phyloP scores from a whole-genome alignment of 106 monocot genomes.

The Dendrobium officinale region DNA sequence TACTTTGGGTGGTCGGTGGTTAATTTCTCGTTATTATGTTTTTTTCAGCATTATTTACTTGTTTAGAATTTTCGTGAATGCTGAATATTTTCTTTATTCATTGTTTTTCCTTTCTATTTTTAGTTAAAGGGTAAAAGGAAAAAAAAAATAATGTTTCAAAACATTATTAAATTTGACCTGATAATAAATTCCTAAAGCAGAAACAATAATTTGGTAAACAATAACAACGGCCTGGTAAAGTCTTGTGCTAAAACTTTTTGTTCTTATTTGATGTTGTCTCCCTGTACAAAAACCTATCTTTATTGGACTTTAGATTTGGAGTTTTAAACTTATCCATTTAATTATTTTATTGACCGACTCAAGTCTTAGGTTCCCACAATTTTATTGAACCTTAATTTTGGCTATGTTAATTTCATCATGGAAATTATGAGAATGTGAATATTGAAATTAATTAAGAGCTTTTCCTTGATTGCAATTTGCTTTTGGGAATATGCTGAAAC shows the following conservation, averaged over 20 bases:
- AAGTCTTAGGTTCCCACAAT: not conserved
- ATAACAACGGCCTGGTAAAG: no score
- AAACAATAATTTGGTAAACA: no score
- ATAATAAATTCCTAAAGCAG: not conserved
- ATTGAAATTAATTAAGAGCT: not conserved
- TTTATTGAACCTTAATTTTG: not conserved
- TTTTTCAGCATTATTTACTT: not conserved
- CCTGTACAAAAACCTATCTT: not conserved
- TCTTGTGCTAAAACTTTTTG: no score
- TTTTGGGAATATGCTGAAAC: not conserved
- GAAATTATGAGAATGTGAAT: not conserved
- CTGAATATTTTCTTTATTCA: not conserved
- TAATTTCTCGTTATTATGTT: not conserved
- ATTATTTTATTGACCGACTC: not conserved
- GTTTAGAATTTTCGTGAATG: not conserved
- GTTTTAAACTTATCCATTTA: not conserved
- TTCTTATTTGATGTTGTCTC: not conserved
- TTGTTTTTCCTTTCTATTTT: not conserved
- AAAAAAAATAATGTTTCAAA: not conserved
- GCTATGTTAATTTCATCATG: not conserved
- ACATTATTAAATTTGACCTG: not conserved
- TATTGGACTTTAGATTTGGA: not conserved
- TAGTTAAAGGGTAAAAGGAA: not conserved
- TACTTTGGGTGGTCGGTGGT: slow-evolving; percentile 93
- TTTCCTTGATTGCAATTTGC: not conserved